Base-by-base conservation (phyloP, 805 yeast species). In the Lachancea fermentati region DNA sequence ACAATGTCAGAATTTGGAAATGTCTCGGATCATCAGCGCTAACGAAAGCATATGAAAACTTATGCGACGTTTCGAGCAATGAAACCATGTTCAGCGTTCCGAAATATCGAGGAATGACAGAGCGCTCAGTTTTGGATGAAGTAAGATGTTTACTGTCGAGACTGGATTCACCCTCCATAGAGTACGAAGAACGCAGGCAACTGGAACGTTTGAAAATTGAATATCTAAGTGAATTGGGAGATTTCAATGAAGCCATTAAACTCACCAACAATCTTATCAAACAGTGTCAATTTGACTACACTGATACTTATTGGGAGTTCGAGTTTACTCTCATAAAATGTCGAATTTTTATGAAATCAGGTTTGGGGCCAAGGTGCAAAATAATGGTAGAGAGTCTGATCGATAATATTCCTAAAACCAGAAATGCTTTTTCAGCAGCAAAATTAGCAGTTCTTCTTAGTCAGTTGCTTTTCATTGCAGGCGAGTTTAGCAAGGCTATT, bases 331-430 rank as follows among this genome's bases (percentile, higher is more conserved):
- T 46, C n/a, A 52, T 29, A 51, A 58, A 37, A 22, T 51, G 48
- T 42, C 46, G 29, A 41, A 55, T 47, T 32, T 52, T 77, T 43
- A 48, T 70, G 17, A 48, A 59, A 4, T 55, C 72, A 12, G 71
- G 74, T 0, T 58, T 68, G 4, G 73, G 78, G 11, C 57, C 71
- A 7, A 66, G 81, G 42, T 76, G 75, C 0, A 46, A 81, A 6
- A 70, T 81, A 0, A 52, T 71, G 14, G 50, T 79, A 0, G 53
- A 75, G 4, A 75, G 75, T 45, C 68, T 77, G 37, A 57, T 81
- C 2, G 69, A 72, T 34, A 51, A 67, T 9, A 73, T 83, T 0
- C 67, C 68, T 15, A 52, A 57, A 3, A 65, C 73, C 6, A 76
- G 81, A 1, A 66, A 74, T 39, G 56, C 66, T 3, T 55, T 72